These are phyloP conservation scores for Metschnikowia vanudenii DNA, from an alignment of 805 yeast species.

Conservation along the genomic window DNA sequence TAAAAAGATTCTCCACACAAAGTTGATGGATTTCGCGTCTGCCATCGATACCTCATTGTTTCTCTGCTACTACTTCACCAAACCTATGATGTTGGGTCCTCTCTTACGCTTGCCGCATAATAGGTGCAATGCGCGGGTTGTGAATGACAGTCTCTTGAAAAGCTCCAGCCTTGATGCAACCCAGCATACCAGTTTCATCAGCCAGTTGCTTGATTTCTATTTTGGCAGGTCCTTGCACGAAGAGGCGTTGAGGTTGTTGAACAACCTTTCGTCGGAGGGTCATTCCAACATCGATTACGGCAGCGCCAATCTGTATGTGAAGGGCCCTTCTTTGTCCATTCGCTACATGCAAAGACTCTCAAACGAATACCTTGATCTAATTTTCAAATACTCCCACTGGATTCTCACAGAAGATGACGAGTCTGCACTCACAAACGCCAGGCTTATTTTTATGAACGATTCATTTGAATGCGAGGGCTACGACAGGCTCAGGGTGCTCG, in stretches of 20 bases:
- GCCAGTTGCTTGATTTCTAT: conserved; percentile 77
- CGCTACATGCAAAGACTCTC: conserved; percentile 58
- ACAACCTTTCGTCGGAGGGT: conserved; percentile 23
- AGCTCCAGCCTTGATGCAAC: conserved; percentile 27
- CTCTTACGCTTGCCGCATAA: conserved; percentile 71
- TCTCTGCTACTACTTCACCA: conserved; percentile 64
- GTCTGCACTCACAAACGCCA: conserved; percentile 24
- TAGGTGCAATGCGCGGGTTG: conserved; percentile 64
- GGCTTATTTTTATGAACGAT: conserved; percentile 62
- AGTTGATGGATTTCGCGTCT: conserved; percentile 34
- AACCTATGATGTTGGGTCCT: conserved; percentile 77
- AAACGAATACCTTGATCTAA: conserved; percentile 47
- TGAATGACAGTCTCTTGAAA: conserved; percentile 50
- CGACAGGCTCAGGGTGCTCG: conserved; percentile 52
- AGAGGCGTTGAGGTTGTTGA: conserved; percentile 64
- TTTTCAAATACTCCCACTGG: conserved; percentile 57
- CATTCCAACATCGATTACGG: conserved; percentile 17
- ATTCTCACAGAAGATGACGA: conserved; percentile 35
- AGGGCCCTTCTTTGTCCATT: conserved; percentile 46
- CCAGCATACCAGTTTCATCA: conserved; percentile 41
- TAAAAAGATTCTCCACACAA: conserved; percentile 20
- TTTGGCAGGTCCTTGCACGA: conserved; percentile 59
- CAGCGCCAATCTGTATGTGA: conserved; percentile 25
- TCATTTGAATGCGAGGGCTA: conserved; percentile 58
- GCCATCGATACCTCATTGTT: conserved; percentile 79